Percentiles rank a stretch among this genome's conserved stretches.
Conservation (phyloP, 2,329 filamentous ascomycete genomes). For the Pestalotiopsis sp. region DNA sequence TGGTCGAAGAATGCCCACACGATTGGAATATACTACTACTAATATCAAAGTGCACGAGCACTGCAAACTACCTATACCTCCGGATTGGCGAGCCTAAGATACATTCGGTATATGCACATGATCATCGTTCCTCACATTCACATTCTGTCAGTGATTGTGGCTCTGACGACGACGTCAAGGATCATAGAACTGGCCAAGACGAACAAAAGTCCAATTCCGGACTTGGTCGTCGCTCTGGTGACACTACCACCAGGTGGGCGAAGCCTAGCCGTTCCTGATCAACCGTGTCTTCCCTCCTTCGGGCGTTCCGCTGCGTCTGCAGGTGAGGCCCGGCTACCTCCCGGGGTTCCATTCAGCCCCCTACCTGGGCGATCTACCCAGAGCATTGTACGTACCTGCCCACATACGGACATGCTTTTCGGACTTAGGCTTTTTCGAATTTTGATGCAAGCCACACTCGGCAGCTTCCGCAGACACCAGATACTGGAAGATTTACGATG, state of each 20-base stretch:
- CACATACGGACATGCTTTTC: not conserved
- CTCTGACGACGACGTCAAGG: not conserved
- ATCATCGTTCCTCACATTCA: not conserved
- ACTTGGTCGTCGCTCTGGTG: not conserved
- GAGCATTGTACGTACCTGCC: not conserved
- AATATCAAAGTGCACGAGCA: not conserved
- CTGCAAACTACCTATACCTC: not conserved
- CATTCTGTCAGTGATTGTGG: not conserved
- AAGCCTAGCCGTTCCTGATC: not conserved
- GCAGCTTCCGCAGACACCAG: not conserved
- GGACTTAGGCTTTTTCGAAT: not conserved
- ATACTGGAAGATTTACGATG: not conserved
- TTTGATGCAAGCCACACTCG: not conserved
- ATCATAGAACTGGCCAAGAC: not conserved
- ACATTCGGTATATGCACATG: not conserved
- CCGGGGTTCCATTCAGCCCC: not conserved
- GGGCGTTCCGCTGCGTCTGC: not conserved
- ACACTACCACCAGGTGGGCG: not conserved
- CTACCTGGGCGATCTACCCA: not conserved
- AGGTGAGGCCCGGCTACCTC: not conserved
- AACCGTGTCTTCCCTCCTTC: not conserved
- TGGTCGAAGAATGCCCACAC: not conserved
- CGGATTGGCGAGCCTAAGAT: not conserved
- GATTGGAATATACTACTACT: not conserved
- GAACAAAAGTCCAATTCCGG: not conserved